phyloP scores from a whole-genome alignment of 2,329 filamentous ascomycete genomes.

The Aureobasidium sp. region DNA sequence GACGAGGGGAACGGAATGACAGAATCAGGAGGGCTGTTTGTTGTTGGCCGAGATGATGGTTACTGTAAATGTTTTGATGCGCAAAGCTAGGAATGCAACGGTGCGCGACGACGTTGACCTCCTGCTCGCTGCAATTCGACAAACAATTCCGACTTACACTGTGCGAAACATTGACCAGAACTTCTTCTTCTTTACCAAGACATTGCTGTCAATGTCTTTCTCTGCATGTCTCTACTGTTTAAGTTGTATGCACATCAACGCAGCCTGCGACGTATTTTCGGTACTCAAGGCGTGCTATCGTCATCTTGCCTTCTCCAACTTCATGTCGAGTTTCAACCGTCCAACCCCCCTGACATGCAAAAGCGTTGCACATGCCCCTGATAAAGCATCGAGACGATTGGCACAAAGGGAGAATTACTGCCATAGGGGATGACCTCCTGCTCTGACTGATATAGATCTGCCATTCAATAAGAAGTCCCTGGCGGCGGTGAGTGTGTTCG shows the following conservation, averaged over 20 bases:
- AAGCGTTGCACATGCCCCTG: conserved; percentile 5
- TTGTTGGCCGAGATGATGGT: conserved; percentile 11
- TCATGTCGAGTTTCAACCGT: conserved; percentile 10
- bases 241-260: neutral
- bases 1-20: conserved; percentile 3
- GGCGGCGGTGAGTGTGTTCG: neutral
- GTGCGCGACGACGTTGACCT: conserved; percentile 10
- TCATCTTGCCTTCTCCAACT: neutral
- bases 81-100: conserved; percentile 14
- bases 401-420: neutral
- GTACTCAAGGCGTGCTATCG: conserved; percentile 1
- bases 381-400: neutral
- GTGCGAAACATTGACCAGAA: neutral
- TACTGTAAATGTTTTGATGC: conserved; percentile 9
- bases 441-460: neutral
- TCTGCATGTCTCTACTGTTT: neutral
- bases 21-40: conserved; percentile 12
- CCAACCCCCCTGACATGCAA: neutral
- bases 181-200: neutral
- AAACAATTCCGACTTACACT: neutral
- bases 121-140: conserved; percentile 10
- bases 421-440: neutral
- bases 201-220: neutral
- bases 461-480: neutral
- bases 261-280: neutral